Evolutionary conservation across 805 yeast species (phyloP).

Genomic region (Suhomyces canberraensis): DNA sequence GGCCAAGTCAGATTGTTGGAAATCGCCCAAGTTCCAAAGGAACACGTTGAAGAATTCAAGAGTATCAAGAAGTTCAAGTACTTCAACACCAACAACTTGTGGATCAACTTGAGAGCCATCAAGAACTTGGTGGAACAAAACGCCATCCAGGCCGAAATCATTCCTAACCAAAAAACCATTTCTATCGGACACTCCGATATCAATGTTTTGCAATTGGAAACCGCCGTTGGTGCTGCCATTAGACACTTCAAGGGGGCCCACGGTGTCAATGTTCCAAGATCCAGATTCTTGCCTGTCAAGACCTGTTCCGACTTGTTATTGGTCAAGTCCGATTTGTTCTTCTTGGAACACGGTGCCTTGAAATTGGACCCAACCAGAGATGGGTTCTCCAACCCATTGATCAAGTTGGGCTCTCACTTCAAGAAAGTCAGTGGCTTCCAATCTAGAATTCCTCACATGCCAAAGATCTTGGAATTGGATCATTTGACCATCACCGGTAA

Average conservation of each 20-base stretch:
- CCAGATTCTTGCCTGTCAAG: constrained; percentile 96
- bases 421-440: constrained; percentile 93
- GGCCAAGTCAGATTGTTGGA: constrained; percentile 93
- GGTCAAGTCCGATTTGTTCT: constrained; percentile 93
- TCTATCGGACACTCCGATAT: constrained; percentile 72
- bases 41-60: constrained; percentile 96
- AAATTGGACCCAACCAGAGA: constrained; percentile 80
- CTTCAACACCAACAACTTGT: constrained; percentile 96
- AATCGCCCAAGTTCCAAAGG: constrained; percentile 98
- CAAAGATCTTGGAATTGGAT: constrained; percentile 92
- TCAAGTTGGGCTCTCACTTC: constrained; percentile 94
- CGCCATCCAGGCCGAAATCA: constrained; percentile 85
- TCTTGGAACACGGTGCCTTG: constrained; percentile 87
- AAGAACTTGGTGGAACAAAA: constrained; percentile 85
- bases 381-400: constrained; percentile 88
- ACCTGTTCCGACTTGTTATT: constrained; percentile 92
- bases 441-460: constrained; percentile 89
- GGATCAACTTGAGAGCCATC: constrained; percentile 94
- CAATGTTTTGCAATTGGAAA: constrained; percentile 91
- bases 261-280: constrained; percentile 97
- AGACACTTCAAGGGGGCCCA: constrained; percentile 93
- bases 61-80: constrained; percentile 96
- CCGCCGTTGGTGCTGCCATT: constrained; percentile 99
- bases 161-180: constrained; percentile 89
- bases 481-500: constrained; percentile 98